Evolutionary conservation across 257 asterid species (phyloP).

Genomic region (Scutellaria galericulata): DNA sequence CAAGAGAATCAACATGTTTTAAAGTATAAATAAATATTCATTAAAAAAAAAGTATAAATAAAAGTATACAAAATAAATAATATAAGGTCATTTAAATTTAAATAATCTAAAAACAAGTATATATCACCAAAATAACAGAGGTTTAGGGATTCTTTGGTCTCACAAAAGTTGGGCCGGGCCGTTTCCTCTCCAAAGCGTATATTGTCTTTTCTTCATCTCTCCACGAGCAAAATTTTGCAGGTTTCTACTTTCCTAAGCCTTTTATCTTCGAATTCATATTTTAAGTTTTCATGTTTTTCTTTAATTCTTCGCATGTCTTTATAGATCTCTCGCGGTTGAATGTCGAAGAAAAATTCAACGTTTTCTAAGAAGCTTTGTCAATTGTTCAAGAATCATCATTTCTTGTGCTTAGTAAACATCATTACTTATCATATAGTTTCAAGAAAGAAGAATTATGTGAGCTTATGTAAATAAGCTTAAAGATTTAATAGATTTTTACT

Average conservation of each 20-base stretch:
- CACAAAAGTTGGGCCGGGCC: neutral
- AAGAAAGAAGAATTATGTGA: neutral
- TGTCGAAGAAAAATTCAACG: neutral
- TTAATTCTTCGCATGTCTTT: constrained; percentile 6
- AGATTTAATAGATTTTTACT: neutral
- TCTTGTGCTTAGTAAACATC: neutral
- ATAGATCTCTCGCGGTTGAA: neutral
- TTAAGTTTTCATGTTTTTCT: neutral
- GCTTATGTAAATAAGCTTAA: neutral
- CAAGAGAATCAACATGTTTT: too few relatives aligned
- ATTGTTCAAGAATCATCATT: neutral
- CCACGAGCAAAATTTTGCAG: constrained; percentile 4
- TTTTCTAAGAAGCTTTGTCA: neutral
- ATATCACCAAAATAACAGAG: too few relatives aligned
- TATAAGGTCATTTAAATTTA: too few relatives aligned
- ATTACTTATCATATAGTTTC: neutral
- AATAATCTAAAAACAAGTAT: too few relatives aligned
- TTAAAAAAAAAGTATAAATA: too few relatives aligned
- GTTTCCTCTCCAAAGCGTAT: neutral
- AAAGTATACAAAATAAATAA: too few relatives aligned
- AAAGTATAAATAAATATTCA: too few relatives aligned
- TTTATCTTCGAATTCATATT: neutral
- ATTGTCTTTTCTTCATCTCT: too few relatives aligned
- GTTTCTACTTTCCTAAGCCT: neutral
- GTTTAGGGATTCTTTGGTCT: neutral